Conservation (phyloP, 2,329 filamentous ascomycete genomes). For the Elsinoe perseae region DNA sequence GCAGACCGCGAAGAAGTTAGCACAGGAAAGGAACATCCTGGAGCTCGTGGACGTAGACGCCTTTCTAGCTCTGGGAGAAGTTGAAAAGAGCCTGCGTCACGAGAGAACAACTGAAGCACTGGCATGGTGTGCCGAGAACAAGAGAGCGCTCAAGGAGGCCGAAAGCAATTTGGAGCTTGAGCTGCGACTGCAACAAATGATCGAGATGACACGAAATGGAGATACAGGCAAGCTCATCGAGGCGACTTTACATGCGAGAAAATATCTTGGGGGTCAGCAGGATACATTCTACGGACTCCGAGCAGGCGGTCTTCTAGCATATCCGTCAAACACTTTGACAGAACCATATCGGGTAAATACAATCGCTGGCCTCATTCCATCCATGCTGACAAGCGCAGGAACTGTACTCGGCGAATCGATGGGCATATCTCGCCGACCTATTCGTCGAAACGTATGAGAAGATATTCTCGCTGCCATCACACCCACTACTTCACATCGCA, state of each 20-base stretch:
- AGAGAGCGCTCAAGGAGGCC: constrained; percentile 64
- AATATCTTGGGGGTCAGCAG: constrained; percentile 65
- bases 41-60: constrained; percentile 83
- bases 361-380: constrained; percentile 16
- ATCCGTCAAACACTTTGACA: constrained; percentile 52
- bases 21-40: constrained; percentile 65
- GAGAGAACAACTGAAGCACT: constrained; percentile 71
- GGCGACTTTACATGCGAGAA: constrained; percentile 73
- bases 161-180: constrained; percentile 79
- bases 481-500: constrained; percentile 82
- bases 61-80: constrained; percentile 72
- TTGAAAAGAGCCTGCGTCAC: constrained; percentile 61
- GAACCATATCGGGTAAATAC: constrained; percentile 53
- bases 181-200: constrained; percentile 87
- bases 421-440: constrained; percentile 65
- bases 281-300: constrained; percentile 61
- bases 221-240: constrained; percentile 60
- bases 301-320: constrained; percentile 74
- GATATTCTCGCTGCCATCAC: constrained; percentile 71
- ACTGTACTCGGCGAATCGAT: constrained; percentile 67
- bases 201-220: constrained; percentile 72
- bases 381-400: constrained; percentile 38
- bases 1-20: constrained; percentile 66
- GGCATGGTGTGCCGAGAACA: constrained; percentile 88
- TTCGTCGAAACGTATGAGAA: constrained; percentile 83